phyloP scores from a whole-genome alignment of 176 grass and related monocot genomes.

The Carex cristatella region DNA sequence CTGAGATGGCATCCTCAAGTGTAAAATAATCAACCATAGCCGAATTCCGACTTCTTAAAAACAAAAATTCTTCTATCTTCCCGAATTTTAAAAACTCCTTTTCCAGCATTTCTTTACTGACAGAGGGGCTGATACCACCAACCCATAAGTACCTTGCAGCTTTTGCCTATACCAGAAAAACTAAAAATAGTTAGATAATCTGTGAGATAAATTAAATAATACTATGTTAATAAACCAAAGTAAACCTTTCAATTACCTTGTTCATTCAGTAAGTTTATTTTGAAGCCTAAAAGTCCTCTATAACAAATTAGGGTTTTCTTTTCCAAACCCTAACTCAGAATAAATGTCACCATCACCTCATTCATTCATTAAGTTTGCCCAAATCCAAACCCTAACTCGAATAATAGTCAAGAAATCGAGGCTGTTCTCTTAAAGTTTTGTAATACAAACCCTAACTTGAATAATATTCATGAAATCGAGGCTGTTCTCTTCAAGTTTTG shows the following conservation, averaged over 20 bases:
- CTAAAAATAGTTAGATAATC: not conserved
- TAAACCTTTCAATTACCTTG: not conserved
- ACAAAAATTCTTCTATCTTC: slow-evolving; percentile 55
- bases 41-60: slow-evolving; percentile 55
- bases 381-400: not conserved
- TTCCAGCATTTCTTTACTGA: slow-evolving; percentile 64
- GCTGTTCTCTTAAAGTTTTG: too few species aligned
- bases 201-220: not conserved
- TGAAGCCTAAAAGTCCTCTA: not conserved
- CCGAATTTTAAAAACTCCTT: slow-evolving; percentile 77
- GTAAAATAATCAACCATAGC: slow-evolving; percentile 68
- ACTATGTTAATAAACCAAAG: not conserved
- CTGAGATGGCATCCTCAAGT: slow-evolving; percentile 84
- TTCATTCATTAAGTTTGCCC: too few species aligned
- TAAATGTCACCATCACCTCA: not conserved
- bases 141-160: slow-evolving; percentile 83
- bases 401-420: too few species aligned
- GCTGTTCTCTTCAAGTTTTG: not conserved
- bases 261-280: not conserved
- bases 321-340: not conserved
- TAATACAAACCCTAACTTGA: too few species aligned
- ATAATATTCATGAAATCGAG: not conserved
- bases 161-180: slow-evolving; percentile 47
- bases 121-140: slow-evolving; percentile 55
- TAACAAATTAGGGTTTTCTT: not conserved